A percentile compares a stretch with the other conserved stretches of the same genome.
phyloP scores from a whole-genome alignment of 108 stramenopile genomes.

The Pseudonitzschia multiseries region DNA sequence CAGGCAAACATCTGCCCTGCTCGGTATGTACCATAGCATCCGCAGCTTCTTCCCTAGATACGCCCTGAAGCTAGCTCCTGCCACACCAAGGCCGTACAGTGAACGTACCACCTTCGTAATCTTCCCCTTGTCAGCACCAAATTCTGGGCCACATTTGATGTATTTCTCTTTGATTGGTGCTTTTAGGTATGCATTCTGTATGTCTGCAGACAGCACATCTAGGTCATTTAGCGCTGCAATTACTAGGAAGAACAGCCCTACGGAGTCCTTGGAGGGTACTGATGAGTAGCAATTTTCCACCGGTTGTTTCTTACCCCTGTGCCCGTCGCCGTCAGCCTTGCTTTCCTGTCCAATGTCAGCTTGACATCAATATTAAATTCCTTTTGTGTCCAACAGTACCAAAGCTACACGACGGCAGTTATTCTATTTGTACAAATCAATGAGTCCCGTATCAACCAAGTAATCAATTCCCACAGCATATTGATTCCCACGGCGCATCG shows the following conservation, averaged over 20 bases:
- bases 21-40: slow-evolving; percentile 20
- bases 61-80: not conserved
- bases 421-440: too few relatives aligned
- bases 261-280: slow-evolving; percentile 41
- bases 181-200: slow-evolving; percentile 9
- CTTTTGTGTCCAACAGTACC: too few relatives aligned
- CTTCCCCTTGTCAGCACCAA: slow-evolving; percentile 26
- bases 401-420: too few relatives aligned
- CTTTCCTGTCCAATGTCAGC: slow-evolving; percentile 50
- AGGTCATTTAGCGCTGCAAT: slow-evolving; percentile 31
- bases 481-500: too few relatives aligned
- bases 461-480: too few relatives aligned
- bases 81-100: slow-evolving; percentile 33
- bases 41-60: not conserved
- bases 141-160: slow-evolving; percentile 21
- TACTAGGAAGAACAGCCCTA: slow-evolving; percentile 30
- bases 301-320: slow-evolving; percentile 21
- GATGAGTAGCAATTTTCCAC: slow-evolving; percentile 18
- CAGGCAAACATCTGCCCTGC: slow-evolving; percentile 38
- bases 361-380: slow-evolving; percentile 58
- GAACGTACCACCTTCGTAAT: slow-evolving; percentile 23
- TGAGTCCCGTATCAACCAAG: too few relatives aligned
- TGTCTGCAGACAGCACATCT: slow-evolving; percentile 15
- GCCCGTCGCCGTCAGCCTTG: slow-evolving; percentile 51
- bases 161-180: slow-evolving; percentile 38